phyloP scores from a whole-genome alignment of 768 basidiomycete species.

The Galerina marginata region DNA sequence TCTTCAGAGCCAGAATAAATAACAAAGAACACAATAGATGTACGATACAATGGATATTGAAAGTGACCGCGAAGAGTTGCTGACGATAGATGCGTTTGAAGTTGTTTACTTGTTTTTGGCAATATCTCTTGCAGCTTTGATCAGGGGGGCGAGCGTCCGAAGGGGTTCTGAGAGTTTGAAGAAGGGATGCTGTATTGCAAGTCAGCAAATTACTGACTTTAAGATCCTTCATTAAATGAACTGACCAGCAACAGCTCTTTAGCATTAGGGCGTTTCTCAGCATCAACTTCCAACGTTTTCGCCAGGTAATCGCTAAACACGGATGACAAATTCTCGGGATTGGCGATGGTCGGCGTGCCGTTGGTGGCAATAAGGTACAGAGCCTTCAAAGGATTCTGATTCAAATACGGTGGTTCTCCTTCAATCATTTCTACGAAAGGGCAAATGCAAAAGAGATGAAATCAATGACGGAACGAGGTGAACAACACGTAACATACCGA shows the following conservation, averaged over 20 bases:
- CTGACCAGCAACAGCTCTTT: slow-evolving; percentile 76
- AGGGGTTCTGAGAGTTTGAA: slow-evolving; percentile 89
- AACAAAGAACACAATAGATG: slow-evolving; percentile 27
- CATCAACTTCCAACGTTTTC: slow-evolving; percentile 90
- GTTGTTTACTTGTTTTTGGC: slow-evolving; percentile 60
- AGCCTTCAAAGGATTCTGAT: slow-evolving; percentile 96
- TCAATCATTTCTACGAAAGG: slow-evolving; percentile 88
- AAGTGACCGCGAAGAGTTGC: not conserved
- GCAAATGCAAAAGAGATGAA: slow-evolving; percentile 2
- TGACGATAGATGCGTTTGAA: slow-evolving; percentile 1
- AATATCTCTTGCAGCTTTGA: slow-evolving; percentile 91
- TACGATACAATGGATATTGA: slow-evolving; percentile 24
- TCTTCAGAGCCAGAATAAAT: slow-evolving; percentile 15
- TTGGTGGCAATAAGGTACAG: slow-evolving; percentile 98
- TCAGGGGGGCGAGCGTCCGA: slow-evolving; percentile 83
- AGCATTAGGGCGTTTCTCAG: slow-evolving; percentile 91
- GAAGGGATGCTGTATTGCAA: slow-evolving; percentile 72
- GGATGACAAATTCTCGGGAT: slow-evolving; percentile 73
- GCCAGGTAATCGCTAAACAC: slow-evolving; percentile 91
- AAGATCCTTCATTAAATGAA: slow-evolving; percentile 1
- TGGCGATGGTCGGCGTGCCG: slow-evolving; percentile 94
- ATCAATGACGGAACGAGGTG: slow-evolving; percentile 7
- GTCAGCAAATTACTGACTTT: not conserved
- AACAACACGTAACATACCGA: slow-evolving; percentile 56
- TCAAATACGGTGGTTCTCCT: slow-evolving; percentile 94